Evolutionary conservation across 2,329 filamentous ascomycete genomes (phyloP), one percentile per base, ranked within the genome.

Genomic region (Neofusicoccum laricinum): DNA sequence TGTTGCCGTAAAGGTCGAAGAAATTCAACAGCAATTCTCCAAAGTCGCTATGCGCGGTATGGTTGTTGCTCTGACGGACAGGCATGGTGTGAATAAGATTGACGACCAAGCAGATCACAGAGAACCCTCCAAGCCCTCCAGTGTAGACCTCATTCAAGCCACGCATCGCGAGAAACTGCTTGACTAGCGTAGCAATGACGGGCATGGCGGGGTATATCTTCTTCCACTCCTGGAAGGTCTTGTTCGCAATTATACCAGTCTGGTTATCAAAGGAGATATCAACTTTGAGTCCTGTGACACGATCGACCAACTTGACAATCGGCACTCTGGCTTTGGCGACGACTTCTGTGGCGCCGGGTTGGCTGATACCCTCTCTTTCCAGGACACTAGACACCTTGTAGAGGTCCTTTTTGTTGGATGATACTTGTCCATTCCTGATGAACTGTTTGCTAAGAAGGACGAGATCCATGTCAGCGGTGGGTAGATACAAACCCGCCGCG

Each of bases 201-300:
- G 92, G 90, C 91, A 98, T 93, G 8, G 88, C 87, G 0, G 94
- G 93, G 68, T 90, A 97, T 61, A 89, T 81, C 14, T 81, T 70
- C 76, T 91, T 93, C 95, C 95, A 99, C 0, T 81, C 76, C 62
- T 87, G 77, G 74, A 97, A 97, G 0, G 92, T 97, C 17, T 88
- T 80, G 71, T 95, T 90, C 2, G 95, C 94, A 17, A 85, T 78
- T 10, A 97, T 80, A 11, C 95, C 95, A 46, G 90, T 91, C 40
- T 89, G 78, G 72, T 97, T 98, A 78, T 99, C 94, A 73, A 99
- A 97, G 0, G 93, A 98, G 12, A 99, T 85, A 74, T 99, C 95
- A 12, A 98, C 90, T 69, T 90, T 91, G 61, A 99, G 81, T 12
- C 88, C 88, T 1, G 93, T 97, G 61, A 84, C 71, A 63, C 80